Evolutionary conservation across 2,329 filamentous ascomycete genomes (phyloP).

Genomic region (Pseudogymnoascus sp.): DNA sequence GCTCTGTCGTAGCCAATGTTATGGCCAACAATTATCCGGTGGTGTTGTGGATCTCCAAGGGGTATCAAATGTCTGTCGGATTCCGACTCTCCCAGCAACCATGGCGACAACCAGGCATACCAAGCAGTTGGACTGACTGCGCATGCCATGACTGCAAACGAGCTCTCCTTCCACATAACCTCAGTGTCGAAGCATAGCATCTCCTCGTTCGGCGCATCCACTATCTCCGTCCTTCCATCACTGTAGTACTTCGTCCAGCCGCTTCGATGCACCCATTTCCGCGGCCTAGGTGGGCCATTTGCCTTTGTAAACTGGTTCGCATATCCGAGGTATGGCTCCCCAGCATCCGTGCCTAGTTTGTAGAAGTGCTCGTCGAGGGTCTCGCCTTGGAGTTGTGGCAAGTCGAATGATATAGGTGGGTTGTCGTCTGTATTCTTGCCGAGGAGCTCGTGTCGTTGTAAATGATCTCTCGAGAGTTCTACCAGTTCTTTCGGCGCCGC

Average conservation of each 20-base stretch:
- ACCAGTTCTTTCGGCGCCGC: slow-evolving; percentile 66
- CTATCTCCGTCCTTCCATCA: slow-evolving; percentile 64
- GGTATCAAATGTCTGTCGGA: slow-evolving; percentile 77
- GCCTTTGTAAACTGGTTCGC: slow-evolving; percentile 67
- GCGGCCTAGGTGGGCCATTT: slow-evolving; percentile 51
- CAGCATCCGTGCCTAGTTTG: slow-evolving; percentile 76
- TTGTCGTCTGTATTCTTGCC: slow-evolving; percentile 80
- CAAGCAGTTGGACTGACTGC: slow-evolving; percentile 82
- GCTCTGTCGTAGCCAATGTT: slow-evolving; percentile 95
- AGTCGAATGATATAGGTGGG: slow-evolving; percentile 73
- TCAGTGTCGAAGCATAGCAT: slow-evolving; percentile 94
- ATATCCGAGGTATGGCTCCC: slow-evolving; percentile 71
- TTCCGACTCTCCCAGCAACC: slow-evolving; percentile 77
- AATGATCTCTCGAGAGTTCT: slow-evolving; percentile 71
- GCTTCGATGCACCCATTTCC: slow-evolving; percentile 68
- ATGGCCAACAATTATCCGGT: slow-evolving; percentile 81
- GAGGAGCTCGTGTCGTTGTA: slow-evolving; percentile 75
- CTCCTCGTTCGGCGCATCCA: slow-evolving; percentile 70
- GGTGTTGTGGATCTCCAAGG: slow-evolving; percentile 65
- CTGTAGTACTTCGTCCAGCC: slow-evolving; percentile 91
- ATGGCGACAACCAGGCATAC: slow-evolving; percentile 97
- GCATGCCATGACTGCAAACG: slow-evolving; percentile 94
- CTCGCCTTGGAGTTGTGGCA: slow-evolving; percentile 70
- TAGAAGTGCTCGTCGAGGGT: slow-evolving; percentile 92
- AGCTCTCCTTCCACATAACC: slow-evolving; percentile 89